Conservation (phyloP, 2,329 filamentous ascomycete genomes). For the Colletotrichum musae region DNA sequence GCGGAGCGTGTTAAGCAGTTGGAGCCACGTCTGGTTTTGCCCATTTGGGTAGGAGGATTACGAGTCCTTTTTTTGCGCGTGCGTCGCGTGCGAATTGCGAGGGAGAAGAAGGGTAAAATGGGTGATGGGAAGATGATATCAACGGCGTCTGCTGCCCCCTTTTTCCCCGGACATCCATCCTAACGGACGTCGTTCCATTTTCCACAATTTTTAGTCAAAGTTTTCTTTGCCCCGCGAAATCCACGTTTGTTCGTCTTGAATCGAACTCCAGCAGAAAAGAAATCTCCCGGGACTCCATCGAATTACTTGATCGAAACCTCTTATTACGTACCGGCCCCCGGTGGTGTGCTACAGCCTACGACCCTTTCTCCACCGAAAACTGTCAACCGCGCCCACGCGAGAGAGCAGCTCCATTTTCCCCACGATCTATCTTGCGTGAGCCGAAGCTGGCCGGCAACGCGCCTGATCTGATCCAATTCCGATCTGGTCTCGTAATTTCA, state of each 20-base stretch:
- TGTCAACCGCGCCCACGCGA: background rate
- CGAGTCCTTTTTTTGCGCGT: slow-evolving; percentile 1
- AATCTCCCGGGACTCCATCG: slow-evolving; percentile 21
- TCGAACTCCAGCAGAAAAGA: background rate
- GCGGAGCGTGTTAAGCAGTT: background rate
- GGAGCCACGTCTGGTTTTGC: background rate
- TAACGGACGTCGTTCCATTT: background rate
- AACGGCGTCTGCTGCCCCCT: background rate
- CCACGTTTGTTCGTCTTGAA: slow-evolving; percentile 15
- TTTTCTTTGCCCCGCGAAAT: slow-evolving; percentile 35
- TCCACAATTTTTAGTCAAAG: slow-evolving; percentile 10
- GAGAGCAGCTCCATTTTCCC: slow-evolving; percentile 14
- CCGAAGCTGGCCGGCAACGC: slow-evolving; percentile 28
- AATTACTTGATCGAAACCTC: slow-evolving; percentile 38
- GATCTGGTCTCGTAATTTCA: too few relatives aligned
- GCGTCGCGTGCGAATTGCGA: too few relatives aligned
- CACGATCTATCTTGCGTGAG: slow-evolving; percentile 22
- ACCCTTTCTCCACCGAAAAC: slow-evolving; percentile 11
- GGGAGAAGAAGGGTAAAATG: too few relatives aligned
- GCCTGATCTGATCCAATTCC: too few relatives aligned
- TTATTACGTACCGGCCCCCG: slow-evolving; percentile 30
- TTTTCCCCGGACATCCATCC: background rate
- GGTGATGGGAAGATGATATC: background rate
- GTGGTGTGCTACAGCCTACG: too few relatives aligned
- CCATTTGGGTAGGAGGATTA: background rate